Evolutionary conservation across 345 rosid genomes (phyloP).

Genomic region (Eucalyptus pumila): DNA sequence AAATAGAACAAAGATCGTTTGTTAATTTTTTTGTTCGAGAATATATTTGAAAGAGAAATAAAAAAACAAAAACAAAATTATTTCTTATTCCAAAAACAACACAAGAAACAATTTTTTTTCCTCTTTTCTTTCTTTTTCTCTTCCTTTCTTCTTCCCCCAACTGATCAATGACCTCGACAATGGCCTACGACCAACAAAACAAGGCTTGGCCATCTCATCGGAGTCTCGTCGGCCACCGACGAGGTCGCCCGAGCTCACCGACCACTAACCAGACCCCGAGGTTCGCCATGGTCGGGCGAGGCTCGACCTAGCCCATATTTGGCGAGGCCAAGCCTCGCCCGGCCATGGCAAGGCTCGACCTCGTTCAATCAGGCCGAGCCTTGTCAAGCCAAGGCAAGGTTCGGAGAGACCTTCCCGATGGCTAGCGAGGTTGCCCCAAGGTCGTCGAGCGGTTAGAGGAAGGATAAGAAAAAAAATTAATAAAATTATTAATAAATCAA

Average conservation of each 20-base stretch:
- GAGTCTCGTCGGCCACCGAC: rapidly evolving
- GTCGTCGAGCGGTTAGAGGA: rapidly evolving
- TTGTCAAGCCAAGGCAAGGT: rapidly evolving
- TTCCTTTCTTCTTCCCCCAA: too few relatives aligned
- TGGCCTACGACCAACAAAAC: rapidly evolving
- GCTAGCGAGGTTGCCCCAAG: rapidly evolving
- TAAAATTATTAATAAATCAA: too few relatives aligned
- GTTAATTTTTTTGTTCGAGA: too few relatives aligned
- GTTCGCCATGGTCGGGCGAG: rapidly evolving
- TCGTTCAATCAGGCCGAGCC: too few relatives aligned
- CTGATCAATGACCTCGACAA: rapidly evolving
- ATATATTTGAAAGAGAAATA: too few relatives aligned
- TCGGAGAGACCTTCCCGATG: rapidly evolving
- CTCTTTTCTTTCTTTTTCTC: too few relatives aligned
- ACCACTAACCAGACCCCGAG: rapidly evolving
- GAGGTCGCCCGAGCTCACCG: rapidly evolving
- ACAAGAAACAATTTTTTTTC: rapidly evolving
- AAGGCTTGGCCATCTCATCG: rapidly evolving
- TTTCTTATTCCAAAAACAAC: too few relatives aligned
- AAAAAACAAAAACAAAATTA: too few relatives aligned
- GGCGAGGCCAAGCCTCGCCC: too few relatives aligned
- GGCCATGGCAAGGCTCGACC: too few relatives aligned
- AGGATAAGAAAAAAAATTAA: too few relatives aligned
- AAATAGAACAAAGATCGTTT: rapidly evolving
- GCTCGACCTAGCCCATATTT: too few relatives aligned